Base-by-base conservation (phyloP, 2,329 filamentous ascomycete species). In the Fusarium sambucinum region DNA sequence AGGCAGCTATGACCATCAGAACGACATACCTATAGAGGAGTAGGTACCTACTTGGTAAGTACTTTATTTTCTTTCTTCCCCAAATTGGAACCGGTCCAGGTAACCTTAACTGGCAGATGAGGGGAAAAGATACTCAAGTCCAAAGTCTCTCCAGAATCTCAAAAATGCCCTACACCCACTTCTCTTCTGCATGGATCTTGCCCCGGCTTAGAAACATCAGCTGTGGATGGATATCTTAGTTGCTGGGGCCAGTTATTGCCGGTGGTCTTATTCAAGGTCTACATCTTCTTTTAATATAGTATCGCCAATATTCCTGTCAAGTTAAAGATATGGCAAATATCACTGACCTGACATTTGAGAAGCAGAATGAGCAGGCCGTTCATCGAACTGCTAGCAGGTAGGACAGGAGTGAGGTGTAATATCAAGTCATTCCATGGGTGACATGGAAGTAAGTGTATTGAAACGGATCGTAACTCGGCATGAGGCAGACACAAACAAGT, bases 181-280 rank as follows among this genome's bases (percentile, higher is more conserved):
- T 53, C 58, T 57, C 21, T 32, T 53, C 58, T 59, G 52, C 48
- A 54, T 66, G 55, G 21, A 27, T 46, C 51, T 38, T 48, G 46
- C 56, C 47, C 60, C 52, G 25, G 47, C 59, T 60, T 45, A 47
- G 55, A 48, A 52, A 54, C 48, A 54, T 59, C 42, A 53, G 38
- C 38, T 40, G 21, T 50, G 52, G 52, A 47, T 42, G 61, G 21
- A 45, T 38, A 63, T 63, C 30, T 55, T 37, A 46, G 54, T 38
- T 37, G 60, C 40, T 41, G 32, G 44, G 40, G 40, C 37, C 21
- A 55, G 29, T 33, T 45, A 40, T 50, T 50, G 32, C 23, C 32
- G 30, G 23, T 50, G 32, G 23, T 5, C 23, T 21, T 37, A 12
- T 27, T 16, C 12, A 12, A 38, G 17, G 21, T 38, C 30, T 25